Evolutionary conservation across 108 stramenopile genomes (phyloP).

Genomic region (Cyclotella sp.): DNA sequence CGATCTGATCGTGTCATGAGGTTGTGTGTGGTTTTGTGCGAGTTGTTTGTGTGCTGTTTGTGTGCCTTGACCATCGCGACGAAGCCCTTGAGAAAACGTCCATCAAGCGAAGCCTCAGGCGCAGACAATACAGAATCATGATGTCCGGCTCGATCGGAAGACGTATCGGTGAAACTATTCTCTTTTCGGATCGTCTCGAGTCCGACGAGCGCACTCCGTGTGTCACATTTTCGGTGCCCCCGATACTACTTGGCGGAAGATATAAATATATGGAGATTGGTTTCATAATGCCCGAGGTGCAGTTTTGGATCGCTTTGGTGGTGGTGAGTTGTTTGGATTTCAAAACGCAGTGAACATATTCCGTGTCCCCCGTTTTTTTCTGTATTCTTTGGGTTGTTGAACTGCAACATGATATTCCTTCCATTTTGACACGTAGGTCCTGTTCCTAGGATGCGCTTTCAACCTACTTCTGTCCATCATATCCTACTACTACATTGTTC

Average conservation of each 20-base stretch:
- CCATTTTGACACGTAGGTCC: background rate
- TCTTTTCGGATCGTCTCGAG: slow-evolving; percentile 31
- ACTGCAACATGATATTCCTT: background rate
- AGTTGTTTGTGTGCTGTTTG: too few relatives aligned
- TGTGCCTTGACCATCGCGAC: too few relatives aligned
- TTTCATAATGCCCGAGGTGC: slow-evolving; percentile 10
- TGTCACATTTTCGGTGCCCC: slow-evolving; percentile 18
- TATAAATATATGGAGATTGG: background rate
- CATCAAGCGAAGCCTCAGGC: background rate
- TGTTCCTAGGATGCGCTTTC: background rate
- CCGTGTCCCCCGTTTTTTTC: slow-evolving; percentile 14
- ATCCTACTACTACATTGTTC: slow-evolving; percentile 38
- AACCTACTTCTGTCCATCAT: slow-evolving; percentile 9
- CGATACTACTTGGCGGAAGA: background rate
- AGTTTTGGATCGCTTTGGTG: slow-evolving; percentile 38
- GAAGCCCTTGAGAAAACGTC: background rate
- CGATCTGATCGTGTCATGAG: too few relatives aligned
- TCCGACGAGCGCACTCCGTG: slow-evolving; percentile 23
- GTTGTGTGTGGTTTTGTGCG: too few relatives aligned
- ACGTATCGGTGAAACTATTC: slow-evolving; percentile 30
- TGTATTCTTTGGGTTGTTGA: background rate
- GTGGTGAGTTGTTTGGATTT: slow-evolving; percentile 14
- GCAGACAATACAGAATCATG: background rate
- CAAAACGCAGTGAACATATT: too few relatives aligned
- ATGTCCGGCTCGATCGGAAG: slow-evolving; percentile 5